Evolutionary conservation across 179 eudicot species (phyloP).

Genomic region (Sideroxylon spinosum): DNA sequence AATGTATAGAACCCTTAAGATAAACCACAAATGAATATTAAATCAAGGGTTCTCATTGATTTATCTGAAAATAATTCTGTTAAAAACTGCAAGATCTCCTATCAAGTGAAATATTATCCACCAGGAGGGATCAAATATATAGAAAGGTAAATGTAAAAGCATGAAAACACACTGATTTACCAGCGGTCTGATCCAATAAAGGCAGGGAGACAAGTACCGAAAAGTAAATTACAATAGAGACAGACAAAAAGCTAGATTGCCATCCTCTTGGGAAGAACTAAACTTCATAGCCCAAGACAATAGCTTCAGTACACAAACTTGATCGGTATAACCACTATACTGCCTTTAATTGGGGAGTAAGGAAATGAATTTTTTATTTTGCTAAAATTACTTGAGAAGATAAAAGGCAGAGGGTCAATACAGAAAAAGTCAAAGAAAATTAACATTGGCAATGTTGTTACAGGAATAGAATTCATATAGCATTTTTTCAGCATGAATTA

Average conservation of each 20-base stretch:
- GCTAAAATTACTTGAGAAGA: neutral
- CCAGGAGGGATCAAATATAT: neutral
- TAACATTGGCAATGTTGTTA: neutral
- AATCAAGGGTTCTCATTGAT: neutral
- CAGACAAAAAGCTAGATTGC: neutral
- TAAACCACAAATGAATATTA: neutral
- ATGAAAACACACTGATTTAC: neutral
- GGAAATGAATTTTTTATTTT: neutral
- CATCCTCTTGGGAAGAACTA: neutral
- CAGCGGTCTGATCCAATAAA: neutral
- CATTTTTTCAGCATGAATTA: neutral
- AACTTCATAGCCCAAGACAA: neutral
- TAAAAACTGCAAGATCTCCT: neutral
- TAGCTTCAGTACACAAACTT: neutral
- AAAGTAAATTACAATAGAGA: neutral
- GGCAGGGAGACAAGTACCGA: neutral
- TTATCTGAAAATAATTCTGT: neutral
- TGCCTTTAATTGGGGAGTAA: neutral
- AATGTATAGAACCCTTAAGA: neutral
- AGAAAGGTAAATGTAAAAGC: neutral
- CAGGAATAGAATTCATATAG: neutral
- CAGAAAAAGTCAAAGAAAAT: neutral
- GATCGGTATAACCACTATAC: neutral
- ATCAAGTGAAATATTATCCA: constrained; percentile 3
- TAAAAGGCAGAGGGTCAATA: neutral